A percentile compares a stretch with the other conserved stretches of the same genome.
These are phyloP conservation scores for Xylaria digitata DNA, from an alignment of 2,329 filamentous ascomycete genomes.

Conservation along the genomic window DNA sequence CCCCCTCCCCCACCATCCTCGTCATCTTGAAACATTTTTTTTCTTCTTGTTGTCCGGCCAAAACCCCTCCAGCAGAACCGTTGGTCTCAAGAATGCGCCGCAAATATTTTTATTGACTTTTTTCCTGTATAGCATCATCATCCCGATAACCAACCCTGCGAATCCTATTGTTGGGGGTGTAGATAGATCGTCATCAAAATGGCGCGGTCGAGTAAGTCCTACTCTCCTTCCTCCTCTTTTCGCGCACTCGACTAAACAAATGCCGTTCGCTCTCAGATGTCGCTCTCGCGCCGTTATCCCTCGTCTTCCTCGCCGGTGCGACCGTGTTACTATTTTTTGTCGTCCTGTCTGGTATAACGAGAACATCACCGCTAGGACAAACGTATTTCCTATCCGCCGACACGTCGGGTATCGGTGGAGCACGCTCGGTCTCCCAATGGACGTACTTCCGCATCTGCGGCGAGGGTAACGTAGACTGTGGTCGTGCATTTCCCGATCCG, in stretches of 20 bases:
- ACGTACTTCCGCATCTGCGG: conserved; percentile 90
- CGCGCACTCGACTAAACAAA: conserved; percentile 9
- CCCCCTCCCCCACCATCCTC: background rate
- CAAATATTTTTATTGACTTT: conserved; percentile 16
- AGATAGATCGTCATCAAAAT: conserved; percentile 16
- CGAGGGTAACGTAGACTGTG: conserved; percentile 72
- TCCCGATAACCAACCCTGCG: background rate
- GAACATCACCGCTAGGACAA: conserved; percentile 69
- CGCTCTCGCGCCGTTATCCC: conserved; percentile 44
- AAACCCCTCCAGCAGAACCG: background rate
- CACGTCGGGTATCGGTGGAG: conserved; percentile 77
- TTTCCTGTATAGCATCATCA: background rate
- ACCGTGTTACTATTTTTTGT: conserved; percentile 69
- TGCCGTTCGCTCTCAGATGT: conserved; percentile 5
- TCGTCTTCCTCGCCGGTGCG: conserved; percentile 61
- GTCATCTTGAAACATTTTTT: conserved; percentile 3
- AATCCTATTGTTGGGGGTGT: background rate
- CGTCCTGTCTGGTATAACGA: conserved; percentile 66
- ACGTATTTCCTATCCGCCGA: conserved; percentile 89
- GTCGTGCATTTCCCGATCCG: conserved; percentile 68
- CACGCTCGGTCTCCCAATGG: conserved; percentile 80
- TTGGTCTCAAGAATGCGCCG: background rate
- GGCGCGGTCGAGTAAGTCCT: conserved; percentile 34
- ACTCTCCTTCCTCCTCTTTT: background rate
- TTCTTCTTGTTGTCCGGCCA: conserved; percentile 22